Evolutionary conservation across 2,329 filamentous ascomycete genomes (phyloP).

Genomic region (Stagonosporopsis chrysanthemi): DNA sequence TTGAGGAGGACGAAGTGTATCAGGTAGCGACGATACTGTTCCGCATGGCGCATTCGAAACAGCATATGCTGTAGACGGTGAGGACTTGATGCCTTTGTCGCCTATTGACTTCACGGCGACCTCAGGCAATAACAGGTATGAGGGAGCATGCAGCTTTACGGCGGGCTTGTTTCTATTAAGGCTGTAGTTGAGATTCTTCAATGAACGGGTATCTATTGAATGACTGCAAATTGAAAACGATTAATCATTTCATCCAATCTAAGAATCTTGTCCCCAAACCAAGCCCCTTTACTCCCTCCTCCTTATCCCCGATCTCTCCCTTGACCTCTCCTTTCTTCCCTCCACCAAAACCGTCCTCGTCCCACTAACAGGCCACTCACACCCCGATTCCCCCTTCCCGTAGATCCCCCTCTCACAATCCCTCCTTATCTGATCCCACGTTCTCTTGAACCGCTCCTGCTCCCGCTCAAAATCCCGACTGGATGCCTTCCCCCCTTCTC

Average conservation of each 20-base stretch:
- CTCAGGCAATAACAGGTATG: no score
- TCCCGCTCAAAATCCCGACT: background rate
- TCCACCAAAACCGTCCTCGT: background rate
- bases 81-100: background rate
- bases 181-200: no score
- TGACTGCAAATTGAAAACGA: no score
- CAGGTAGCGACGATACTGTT: background rate
- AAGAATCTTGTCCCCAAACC: no score
- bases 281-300: no score
- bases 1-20: background rate
- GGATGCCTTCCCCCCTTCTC: background rate
- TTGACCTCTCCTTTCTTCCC: background rate
- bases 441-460: background rate
- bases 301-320: no score
- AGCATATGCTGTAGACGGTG: background rate
- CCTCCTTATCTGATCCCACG: background rate
- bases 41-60: background rate
- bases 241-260: no score
- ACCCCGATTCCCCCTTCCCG: background rate
- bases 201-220: no score
- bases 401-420: background rate
- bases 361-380: background rate
- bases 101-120: background rate
- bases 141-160: no score
- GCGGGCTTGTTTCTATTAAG: no score